phyloP scores from a whole-genome alignment of 305 asterid species.

The Euphrasia arctica region DNA sequence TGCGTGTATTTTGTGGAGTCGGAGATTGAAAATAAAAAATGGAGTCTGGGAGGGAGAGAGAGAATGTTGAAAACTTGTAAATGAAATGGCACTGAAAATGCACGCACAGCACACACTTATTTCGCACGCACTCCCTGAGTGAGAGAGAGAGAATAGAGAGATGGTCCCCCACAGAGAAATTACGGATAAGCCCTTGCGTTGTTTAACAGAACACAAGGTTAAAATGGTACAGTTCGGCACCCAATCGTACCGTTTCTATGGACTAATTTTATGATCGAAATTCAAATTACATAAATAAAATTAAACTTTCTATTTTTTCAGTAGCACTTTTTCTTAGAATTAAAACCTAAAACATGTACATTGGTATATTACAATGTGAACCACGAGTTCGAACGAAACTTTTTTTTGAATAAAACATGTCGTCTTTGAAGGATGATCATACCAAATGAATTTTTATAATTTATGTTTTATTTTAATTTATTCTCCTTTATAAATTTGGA shows the following conservation, averaged over 20 bases:
- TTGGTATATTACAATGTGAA: no score
- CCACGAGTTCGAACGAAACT: no score
- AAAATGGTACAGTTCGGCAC: background rate
- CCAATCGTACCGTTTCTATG: background rate
- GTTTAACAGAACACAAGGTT: background rate
- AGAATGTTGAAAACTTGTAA: background rate
- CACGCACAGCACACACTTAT: background rate
- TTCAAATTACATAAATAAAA: no score
- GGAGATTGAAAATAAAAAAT: background rate
- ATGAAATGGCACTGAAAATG: background rate
- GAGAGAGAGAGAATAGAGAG: background rate
- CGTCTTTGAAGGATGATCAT: no score
- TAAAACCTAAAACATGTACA: no score
- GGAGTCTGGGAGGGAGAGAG: background rate
- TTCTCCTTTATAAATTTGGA: no score
- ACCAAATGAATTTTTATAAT: background rate
- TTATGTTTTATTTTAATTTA: background rate
- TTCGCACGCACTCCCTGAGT: background rate
- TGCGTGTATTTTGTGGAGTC: no score
- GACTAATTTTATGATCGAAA: no score
- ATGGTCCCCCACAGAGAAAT: background rate
- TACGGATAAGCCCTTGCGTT: background rate
- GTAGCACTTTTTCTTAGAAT: no score
- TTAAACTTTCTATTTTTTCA: no score
- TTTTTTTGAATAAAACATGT: no score